Base-by-base conservation (phyloP, 2,329 filamentous ascomycete genomes). In the Orbilia ellipsospora region DNA sequence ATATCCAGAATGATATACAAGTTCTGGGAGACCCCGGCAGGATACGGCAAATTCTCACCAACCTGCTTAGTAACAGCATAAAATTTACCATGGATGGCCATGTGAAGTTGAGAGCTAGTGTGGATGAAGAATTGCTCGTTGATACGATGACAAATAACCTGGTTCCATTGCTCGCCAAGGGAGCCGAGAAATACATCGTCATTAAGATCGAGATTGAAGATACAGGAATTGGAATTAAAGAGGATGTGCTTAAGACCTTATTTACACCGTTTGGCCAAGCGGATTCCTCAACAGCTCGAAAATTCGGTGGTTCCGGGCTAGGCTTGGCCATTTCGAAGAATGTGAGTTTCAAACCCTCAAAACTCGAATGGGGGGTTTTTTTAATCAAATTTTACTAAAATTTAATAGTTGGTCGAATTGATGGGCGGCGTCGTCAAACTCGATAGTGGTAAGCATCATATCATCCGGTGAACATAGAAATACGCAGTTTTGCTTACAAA, bases 11-110 rank as follows among this genome's bases (percentile, higher is more conserved):
- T 36, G 60, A 77, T 50, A 68, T 70, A 52, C 66, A 93, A 55
- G 92, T 97, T 2, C 89, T 96, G 79, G 93, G 94, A 13, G 93
- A 97, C 79, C 92, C 93, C 7, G 92, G 93, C 10, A 87, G 93
- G 42, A 85, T 96, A 36, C 88, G 93, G 56, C 93, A 96, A 80
- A 94, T 96, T 74, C 87, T 94, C 45, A 92, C 90, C 1, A 94
- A 94, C 79, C 83, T 94, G 1, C 83, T 94, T 18, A 93, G 90
- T 1, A 92, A 92, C 81, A 90, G 88, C 77, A 90, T 92, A 82
- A 92, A 92, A 78, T 92, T 92, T 79, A 92, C 90, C 0, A 88
- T 86, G 15, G 86, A 89, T 68, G 90, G 90, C 1, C 86, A 86
- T 67, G 90, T 93, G 23, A 88, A 86, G 56, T 87, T 94, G 77